Evolutionary conservation across 2,329 filamentous ascomycete species (phyloP).

Genomic region (Apiospora pterosperma): DNA sequence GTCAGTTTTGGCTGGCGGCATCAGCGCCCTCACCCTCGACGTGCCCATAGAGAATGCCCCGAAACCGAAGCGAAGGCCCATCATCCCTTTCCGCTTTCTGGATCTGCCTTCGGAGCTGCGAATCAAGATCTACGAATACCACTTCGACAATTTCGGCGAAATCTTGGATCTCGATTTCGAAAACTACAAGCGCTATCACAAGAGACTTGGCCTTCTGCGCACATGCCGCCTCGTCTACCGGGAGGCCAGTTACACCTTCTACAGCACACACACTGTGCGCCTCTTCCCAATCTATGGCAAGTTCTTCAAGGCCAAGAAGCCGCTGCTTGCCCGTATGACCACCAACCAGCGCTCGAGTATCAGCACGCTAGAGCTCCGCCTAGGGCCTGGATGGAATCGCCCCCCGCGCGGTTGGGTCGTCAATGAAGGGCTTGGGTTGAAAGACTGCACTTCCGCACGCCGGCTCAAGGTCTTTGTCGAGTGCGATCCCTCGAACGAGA

Average conservation of each 20-base stretch:
- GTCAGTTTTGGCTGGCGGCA: conserved; percentile 36
- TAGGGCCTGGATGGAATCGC: conserved; percentile 70
- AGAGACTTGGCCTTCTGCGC: conserved; percentile 57
- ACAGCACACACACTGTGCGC: conserved; percentile 58
- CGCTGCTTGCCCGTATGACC: conserved; percentile 64
- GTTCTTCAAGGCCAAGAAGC: conserved; percentile 71
- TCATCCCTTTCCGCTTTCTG: conserved; percentile 59
- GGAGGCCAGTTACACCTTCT: conserved; percentile 65
- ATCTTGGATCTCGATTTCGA: conserved; percentile 65
- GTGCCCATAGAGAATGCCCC: conserved; percentile 21
- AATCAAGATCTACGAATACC: conserved; percentile 62
- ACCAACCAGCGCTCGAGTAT: conserved; percentile 57
- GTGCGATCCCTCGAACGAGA: conserved; percentile 64
- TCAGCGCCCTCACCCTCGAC: conserved; percentile 42
- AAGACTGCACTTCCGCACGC: conserved; percentile 57
- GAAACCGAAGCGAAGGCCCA: conserved; percentile 30
- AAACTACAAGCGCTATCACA: conserved; percentile 60
- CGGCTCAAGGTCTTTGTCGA: conserved; percentile 67
- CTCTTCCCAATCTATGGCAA: conserved; percentile 64
- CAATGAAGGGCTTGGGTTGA: conserved; percentile 59
- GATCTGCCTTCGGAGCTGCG: conserved; percentile 67
- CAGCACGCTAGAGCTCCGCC: conserved; percentile 63
- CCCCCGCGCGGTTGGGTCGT: conserved; percentile 71
- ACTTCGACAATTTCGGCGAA: conserved; percentile 51
- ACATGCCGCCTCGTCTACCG: conserved; percentile 57